Base-by-base conservation (phyloP, 179 eudicot genomes). In the Nepenthes alata region DNA sequence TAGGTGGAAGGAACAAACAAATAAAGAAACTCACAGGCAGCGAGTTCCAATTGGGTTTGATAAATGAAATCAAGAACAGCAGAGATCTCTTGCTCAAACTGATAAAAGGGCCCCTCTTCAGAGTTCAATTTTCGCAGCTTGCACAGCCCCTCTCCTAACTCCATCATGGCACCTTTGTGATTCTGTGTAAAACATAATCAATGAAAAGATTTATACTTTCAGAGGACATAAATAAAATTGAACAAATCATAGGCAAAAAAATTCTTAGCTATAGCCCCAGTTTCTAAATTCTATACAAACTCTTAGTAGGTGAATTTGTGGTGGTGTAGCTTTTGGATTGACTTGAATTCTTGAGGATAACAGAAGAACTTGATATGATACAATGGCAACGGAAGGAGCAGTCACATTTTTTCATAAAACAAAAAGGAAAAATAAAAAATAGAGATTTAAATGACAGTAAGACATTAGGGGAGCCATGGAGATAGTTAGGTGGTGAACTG, bases 131-230 rank as follows among this genome's bases (percentile, higher is more conserved):
- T 90, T 41, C 93, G 56, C 59, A 90, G 73, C 77, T 90, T 90
- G 63, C 95, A 87, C 3, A 87, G 16, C 9, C 88, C 90, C 58
- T 87, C 97, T 48, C 97, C 97, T 62, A 90, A 62, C 69, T 90
- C 94, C 91, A 91, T 91, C 97, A 85, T 91, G 6, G 97, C 97
- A 14, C 97, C 96, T 58, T 74, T 85, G 70, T 88, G 97, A 71
- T 88, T 91, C 96, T 88, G 66, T 44, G 37, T 9, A 16, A 11
- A 34, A 47, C 35, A 16, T 35, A 14, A 13, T 39, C 11, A 11
- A 36, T 11, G 16, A 8, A 47, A 14, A 14, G 55, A 14, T 51
- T 14, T 51, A 12, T 3, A 4, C 11, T 41, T 4, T 1, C 37
- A 41, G 25, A 38, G 10, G 10, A 15, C 37, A 55, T 37, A 51